Base-by-base conservation (phyloP, 2,329 filamentous ascomycete genomes). In the Harringtonia lauricola region DNA sequence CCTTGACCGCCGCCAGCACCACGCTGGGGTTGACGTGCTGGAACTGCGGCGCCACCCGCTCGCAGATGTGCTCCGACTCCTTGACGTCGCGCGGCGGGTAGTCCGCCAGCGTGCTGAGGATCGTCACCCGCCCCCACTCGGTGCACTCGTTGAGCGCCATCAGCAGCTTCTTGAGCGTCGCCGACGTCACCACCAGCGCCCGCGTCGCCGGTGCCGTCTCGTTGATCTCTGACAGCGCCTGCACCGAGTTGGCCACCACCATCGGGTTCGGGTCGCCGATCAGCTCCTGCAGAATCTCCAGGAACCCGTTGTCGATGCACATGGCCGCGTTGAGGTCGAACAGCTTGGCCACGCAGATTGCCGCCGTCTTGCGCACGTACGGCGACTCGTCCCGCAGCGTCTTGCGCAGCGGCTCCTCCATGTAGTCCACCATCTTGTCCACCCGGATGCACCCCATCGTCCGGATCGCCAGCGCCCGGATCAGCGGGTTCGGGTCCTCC, bases 371-470 rank as follows among this genome's bases (percentile, higher is more conserved):
- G 55, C 92, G 85, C 48, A 98, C 92, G 63, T 98, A 98, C 1
- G 92, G 92, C 39, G 90, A 96, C 65, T 98, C 92, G 66, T 98
- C 92, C 63, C 88, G 81, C 53, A 98, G 70, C 13, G 92, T 98
- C 68, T 98, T 98, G 55, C 92, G 79, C 50, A 98, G 66, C 14
- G 92, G 92, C 58, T 98, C 92, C 63, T 96, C 92, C 90, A 98
- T 96, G 63, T 98, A 98, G 61, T 98, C 92, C 52, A 96, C 87
- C 87, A 98, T 98, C 66, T 98, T 98, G 55, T 96, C 92, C 44
- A 98, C 92, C 45, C 92, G 74, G 56, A 98, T 96, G 59, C 92
- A 96, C 34, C 92, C 92, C 92, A 98, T 98, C 29, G 92, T 98
- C 55, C 92, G 79, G 62, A 98, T 94, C 44, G 92, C 92, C 41